Base-by-base conservation (phyloP, 225 moss, liverwort and hornwort species). In the Anthoceros angustus region DNA sequence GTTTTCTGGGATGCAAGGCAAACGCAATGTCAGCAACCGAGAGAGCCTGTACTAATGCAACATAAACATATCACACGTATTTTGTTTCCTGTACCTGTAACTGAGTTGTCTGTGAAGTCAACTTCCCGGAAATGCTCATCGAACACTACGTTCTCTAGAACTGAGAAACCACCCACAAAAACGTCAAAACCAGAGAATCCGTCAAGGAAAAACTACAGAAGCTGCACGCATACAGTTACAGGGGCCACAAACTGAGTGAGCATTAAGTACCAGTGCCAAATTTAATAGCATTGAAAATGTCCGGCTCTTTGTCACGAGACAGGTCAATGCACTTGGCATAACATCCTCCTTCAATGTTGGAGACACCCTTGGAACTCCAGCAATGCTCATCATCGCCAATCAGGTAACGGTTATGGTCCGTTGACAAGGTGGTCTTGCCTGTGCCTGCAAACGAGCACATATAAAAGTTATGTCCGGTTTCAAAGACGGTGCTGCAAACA, bases 331-430 rank as follows among this genome's bases (percentile, higher is more conserved):
- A 86, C 72, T 98, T 98, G 3, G 98, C 98, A 45, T 98, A 98
- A 64, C 98, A 98, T 25, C 98, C 98, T 46, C 98, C 98, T 72
- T 98, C 98, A 65, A 98, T 98, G 68, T 98, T 98, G 38, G 98
- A 84, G 42, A 98, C 89, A 42, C 98, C 92, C 8, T 63, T 79
- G 64, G 85, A 72, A 63, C 92, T 66, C 98, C 98, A 98, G 68
- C 98, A 92, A 70, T 98, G 98, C 70, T 98, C 98, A 66, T 98
- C 98, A 63, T 98, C 98, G 42, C 98, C 98, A 70, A 98, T 98
- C 66, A 98, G 70, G 65, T 76, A 78, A 2, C 98, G 89, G 64
- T 98, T 92, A 65, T 78, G 80, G 63, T 98, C 98, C 7, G 98
- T 98, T 12, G 98, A 98, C 71, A 98, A 66, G 0, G 98, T 98